Evolutionary conservation across 2,329 filamentous ascomycete genomes (phyloP), one percentile per base, ranked within the genome.

Genomic region (Aspergillus ibericus): DNA sequence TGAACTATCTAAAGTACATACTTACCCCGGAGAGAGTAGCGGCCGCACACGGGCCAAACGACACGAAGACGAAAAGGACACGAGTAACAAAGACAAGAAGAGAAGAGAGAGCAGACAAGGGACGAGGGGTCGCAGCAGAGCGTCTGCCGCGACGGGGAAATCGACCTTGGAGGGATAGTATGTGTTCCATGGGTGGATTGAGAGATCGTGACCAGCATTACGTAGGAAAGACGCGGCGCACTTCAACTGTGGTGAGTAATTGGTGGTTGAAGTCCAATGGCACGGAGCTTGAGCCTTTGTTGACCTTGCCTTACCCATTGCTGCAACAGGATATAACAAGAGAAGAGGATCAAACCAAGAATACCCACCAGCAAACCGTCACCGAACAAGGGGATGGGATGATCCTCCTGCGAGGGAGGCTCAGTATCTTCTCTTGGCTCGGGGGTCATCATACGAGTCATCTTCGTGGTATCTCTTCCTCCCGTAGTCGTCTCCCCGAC

Each of bases 361-460:
- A 77, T 77, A 80, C 76, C 76, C 75, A 79, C 76, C 75, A 76
- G 72, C 72, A 75, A 73, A 76, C 69, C 69, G 62, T 68, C 62
- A 62, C 59, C 62, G 64, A 66, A 56, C 62, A 62, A 57, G 63
- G 55, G 44, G 56, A 53, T 59, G 58, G 58, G 55, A 58, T 58
- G 55, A 54, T 56, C 58, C 61, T 48, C 61, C 54, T 38, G 16
- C 10, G 22, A 56, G 36, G 29, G 40, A 49, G 54, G 46, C 44
- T 75, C 77, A 87, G 72, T 87, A 88, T 71, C 85, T 80, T 70
- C 85, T 80, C 72, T 84, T 82, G 67, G 80, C 81, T 66, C 85
- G 82, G 52, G 82, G 80, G 75, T 96, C 93, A 71, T 96, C 92
- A 78, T 93, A 88, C 65, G 85, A 84, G 72, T 88, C 87, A 71